phyloP scores from a whole-genome alignment of 805 yeast species.

The Saccharomycopsis vini region DNA sequence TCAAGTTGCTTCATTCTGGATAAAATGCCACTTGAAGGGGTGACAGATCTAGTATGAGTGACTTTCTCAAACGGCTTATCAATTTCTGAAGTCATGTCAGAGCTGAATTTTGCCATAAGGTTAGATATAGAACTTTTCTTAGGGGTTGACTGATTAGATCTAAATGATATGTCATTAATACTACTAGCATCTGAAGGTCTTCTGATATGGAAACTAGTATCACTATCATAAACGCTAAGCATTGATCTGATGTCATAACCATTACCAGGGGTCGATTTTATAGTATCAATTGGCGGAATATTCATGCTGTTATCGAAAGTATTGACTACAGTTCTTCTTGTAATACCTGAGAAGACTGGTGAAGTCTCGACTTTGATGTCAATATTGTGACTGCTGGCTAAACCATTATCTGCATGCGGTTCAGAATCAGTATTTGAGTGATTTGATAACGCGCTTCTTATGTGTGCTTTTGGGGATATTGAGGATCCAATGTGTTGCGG shows the following conservation, averaged over 20 bases:
- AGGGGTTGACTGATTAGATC: conserved; percentile 11
- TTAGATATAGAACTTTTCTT: conserved; percentile 11
- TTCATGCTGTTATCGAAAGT: background rate
- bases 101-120: conserved; percentile 5
- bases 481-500: too few relatives aligned
- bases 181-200: background rate
- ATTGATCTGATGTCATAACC: background rate
- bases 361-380: too few relatives aligned
- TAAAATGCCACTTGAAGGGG: conserved; percentile 22
- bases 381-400: too few relatives aligned
- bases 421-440: too few relatives aligned
- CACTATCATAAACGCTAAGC: background rate
- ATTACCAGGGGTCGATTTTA: background rate
- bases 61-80: background rate
- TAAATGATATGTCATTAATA: background rate
- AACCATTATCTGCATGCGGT: too few relatives aligned
- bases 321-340: background rate
- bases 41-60: conserved; percentile 5
- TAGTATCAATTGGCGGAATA: too few relatives aligned
- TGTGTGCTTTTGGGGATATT: too few relatives aligned
- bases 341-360: background rate
- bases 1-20: conserved; percentile 27
- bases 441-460: too few relatives aligned
- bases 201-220: background rate
- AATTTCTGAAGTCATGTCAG: background rate